phyloP scores from a whole-genome alignment of 2,329 filamentous ascomycete species.

The Torrubiellomyces zombiae region DNA sequence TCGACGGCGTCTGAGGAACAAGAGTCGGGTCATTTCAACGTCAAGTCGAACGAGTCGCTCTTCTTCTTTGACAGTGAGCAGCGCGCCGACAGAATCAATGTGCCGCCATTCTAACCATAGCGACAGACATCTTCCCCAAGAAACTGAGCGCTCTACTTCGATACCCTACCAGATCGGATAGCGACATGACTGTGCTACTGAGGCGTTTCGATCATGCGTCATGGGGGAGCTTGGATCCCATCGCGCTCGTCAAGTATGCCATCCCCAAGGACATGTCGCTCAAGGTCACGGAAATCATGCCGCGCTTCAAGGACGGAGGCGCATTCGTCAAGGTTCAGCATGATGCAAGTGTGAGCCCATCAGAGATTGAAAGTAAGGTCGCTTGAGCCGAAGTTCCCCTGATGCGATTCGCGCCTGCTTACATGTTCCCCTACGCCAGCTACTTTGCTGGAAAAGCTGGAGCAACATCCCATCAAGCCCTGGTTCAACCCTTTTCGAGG shows the following conservation, averaged over 20 bases:
- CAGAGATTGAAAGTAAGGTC: conserved; percentile 24
- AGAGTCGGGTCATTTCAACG: conserved; percentile 67
- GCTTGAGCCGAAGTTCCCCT: background rate
- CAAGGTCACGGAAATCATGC: conserved; percentile 65
- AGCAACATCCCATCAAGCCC: conserved; percentile 57
- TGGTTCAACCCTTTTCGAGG: conserved; percentile 76
- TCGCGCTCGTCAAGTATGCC: conserved; percentile 39
- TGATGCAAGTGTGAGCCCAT: conserved; percentile 18
- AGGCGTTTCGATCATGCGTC: conserved; percentile 33
- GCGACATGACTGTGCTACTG: conserved; percentile 32
- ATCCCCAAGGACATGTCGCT: conserved; percentile 46
- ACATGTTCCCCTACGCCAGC: conserved; percentile 15
- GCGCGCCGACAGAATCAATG: background rate
- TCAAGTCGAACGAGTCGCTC: conserved; percentile 60
- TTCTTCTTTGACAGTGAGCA: conserved; percentile 74
- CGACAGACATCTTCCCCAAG: conserved; percentile 64
- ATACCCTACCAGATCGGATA: conserved; percentile 30
- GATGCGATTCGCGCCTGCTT: no score
- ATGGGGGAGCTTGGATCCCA: conserved; percentile 32
- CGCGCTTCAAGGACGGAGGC: conserved; percentile 78
- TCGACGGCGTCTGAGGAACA: conserved; percentile 32
- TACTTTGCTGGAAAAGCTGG: conserved; percentile 44
- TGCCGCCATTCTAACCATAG: background rate
- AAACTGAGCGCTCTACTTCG: conserved; percentile 39
- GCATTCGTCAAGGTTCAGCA: conserved; percentile 76